phyloP scores from a whole-genome alignment of 1,284 basidiomycete genomes.

The Microbotryomycetes sp. region DNA sequence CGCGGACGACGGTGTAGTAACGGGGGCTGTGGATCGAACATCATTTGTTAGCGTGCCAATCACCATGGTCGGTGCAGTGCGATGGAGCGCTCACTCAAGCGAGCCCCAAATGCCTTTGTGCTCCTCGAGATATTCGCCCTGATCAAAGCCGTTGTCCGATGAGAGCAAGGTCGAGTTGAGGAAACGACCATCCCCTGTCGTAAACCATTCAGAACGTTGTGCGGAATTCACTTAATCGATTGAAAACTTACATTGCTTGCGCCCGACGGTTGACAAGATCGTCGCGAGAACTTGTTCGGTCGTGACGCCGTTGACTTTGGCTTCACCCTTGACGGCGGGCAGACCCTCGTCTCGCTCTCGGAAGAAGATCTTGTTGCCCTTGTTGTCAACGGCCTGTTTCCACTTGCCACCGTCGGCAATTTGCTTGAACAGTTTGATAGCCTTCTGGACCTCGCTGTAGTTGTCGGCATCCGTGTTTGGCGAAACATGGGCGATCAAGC shows the following conservation, averaged over 20 bases:
- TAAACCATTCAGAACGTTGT: not conserved
- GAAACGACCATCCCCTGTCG: constrained; percentile 25
- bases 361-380: constrained; percentile 15
- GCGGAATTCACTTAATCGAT: not conserved
- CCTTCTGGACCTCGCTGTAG: constrained; percentile 15
- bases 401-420: not conserved
- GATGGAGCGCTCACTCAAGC: constrained; percentile 5
- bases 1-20: constrained; percentile 15
- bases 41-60: not conserved
- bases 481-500: constrained; percentile 18
- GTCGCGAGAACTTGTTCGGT: constrained; percentile 34
- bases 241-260: constrained; percentile 25
- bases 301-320: constrained; percentile 22
- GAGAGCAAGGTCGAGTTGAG: constrained; percentile 2
- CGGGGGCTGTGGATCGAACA: constrained; percentile 1
- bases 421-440: constrained; percentile 16
- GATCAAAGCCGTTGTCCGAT: constrained; percentile 26
- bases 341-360: constrained; percentile 8
- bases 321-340: constrained; percentile 28
- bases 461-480: constrained; percentile 6
- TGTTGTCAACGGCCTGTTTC: constrained; percentile 4
- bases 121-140: constrained; percentile 15
- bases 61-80: not conserved
- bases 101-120: constrained; percentile 29
- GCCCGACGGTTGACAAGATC: constrained; percentile 25